Base-by-base conservation (phyloP, 352 stramenopile species). In the Globisporangium heterothallicum region DNA sequence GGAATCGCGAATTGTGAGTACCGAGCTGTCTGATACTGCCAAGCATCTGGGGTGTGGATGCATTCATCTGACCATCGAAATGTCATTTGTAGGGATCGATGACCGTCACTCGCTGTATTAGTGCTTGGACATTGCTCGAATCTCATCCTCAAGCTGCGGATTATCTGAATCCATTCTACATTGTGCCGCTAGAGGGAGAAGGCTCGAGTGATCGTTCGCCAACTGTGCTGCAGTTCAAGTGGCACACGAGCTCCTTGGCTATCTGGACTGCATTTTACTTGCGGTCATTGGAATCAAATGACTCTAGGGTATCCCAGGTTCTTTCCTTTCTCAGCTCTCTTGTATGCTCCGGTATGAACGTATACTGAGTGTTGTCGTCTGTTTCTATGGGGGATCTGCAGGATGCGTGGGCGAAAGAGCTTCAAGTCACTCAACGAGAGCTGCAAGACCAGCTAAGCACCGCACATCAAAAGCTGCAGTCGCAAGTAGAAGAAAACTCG, bases 201-300 rank as follows among this genome's bases (percentile, higher is more conserved):
- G 66, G 44, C 24, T 55, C 56, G 4, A 56, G 47, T 0, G 76
- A 87, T 48, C 79, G 79, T 12, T 91, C 84, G 14, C 84, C 84
- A 0, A 29, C 53, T 1, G 78, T 92, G n/a, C 60, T 94, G 30
- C 75, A 86, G 56, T 92, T 85, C 68, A 89, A 89, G 49, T 94
- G 84, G 84, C 84, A 94, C 51, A 88, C 74, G 16, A 92, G 84
- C 47, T 86, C 79, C 2, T 52, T 94, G 35, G 70, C 70, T 16
- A 88, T 92, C 50, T 94, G 84, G 84, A 80, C 78, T 22, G 58
- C 68, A 5, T 92, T 94, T 51, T 94, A 94, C 63, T 65, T 94
- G 56, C 81, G 84, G 3, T 86, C 84, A 22, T 64, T 94, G 53
- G 79, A 90, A 66, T 84, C 74, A 51, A 88, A 84, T 67, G 78